Base-by-base conservation (phyloP, 495 filamentous ascomycete species). In the Achaetomiella virescens region DNA sequence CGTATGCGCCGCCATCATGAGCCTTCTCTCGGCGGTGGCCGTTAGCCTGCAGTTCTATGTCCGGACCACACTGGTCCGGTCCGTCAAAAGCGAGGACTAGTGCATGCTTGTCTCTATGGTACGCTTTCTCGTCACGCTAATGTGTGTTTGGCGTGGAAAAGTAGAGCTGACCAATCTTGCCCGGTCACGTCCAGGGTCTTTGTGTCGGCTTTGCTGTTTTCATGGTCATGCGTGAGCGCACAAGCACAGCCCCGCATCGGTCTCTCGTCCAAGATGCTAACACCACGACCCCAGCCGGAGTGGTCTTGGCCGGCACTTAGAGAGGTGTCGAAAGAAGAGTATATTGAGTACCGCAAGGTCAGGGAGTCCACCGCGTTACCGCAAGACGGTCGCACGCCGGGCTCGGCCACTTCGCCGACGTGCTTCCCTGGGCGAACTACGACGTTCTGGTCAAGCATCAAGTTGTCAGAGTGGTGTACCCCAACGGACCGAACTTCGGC, bases 331-430 rank as follows among this genome's bases (percentile, higher is more conserved):
- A 1, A 27, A 0, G 15, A 12, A 0, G 49, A 31, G 2, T 9
- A 31, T 7, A 8, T 33, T 4, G 36, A n/a, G 2, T 52, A 15
- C 17, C 38, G 22, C 37, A 52, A 52, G 22, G 49, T 52, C 5
- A 41, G 48, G 40, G 35, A 17, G 6, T 24, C 20, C 41, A 74
- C 36, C 70, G 71, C 8, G 57, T 67, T 14, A 70, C 62, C 3
- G 66, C 62, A 2, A 45, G 62, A 18, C 66, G 71, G 20, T 74
- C 71, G 1, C 71, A 74, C 42, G 60, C 72, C 15, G 69, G 70
- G 18, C 62, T 71, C 3, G 72, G 65, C 18, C 72, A 74, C 57
- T 74, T 68, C 21, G 61, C 66, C 12, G 55, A 48, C 8, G 66
- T 72, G 12, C 61, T 61, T 1, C 46, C 56, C 12, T 37, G 72